Conservation (phyloP, 305 asterid genomes). For the Caryopteris hybrid region DNA sequence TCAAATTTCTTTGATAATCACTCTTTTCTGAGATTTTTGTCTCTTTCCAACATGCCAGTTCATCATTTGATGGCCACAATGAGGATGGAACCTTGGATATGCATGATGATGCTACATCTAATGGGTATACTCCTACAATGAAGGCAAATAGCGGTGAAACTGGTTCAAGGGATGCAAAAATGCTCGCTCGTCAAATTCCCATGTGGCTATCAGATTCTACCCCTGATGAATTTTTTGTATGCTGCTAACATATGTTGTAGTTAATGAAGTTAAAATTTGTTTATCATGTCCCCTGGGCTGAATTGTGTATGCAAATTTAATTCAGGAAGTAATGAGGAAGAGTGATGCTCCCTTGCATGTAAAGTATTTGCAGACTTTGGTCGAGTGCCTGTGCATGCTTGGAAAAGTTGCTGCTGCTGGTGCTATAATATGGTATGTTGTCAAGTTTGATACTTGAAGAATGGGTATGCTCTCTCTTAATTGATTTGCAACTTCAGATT, state of each 20-base stretch:
- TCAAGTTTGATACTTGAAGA: constrained; percentile 17
- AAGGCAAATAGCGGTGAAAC: constrained; percentile 64
- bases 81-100: constrained; percentile 60
- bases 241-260: constrained; percentile 32
- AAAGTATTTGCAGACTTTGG: constrained; percentile 93
- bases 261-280: constrained; percentile 24
- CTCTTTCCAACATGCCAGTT: constrained; percentile 43
- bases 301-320: constrained; percentile 20
- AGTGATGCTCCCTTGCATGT: constrained; percentile 78
- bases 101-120: constrained; percentile 58
- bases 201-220: constrained; percentile 89
- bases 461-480: constrained; percentile 6
- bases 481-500: constrained; percentile 14
- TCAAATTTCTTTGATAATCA: background rate
- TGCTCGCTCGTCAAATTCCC: constrained; percentile 63
- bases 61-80: constrained; percentile 70
- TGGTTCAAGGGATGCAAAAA: constrained; percentile 48
- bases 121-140: constrained; percentile 48
- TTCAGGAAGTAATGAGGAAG: constrained; percentile 97
- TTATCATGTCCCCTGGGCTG: constrained; percentile 26
- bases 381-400: constrained; percentile 95
- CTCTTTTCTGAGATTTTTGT: constrained; percentile 13
- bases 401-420: constrained; percentile 99
- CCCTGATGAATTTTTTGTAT: constrained; percentile 98
- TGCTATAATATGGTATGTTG: constrained; percentile 86